Percentiles rank a stretch among this genome's conserved stretches.
Evolutionary conservation across 2,329 filamentous ascomycete genomes (phyloP).

Genomic region (Ceratocystis albifundus): DNA sequence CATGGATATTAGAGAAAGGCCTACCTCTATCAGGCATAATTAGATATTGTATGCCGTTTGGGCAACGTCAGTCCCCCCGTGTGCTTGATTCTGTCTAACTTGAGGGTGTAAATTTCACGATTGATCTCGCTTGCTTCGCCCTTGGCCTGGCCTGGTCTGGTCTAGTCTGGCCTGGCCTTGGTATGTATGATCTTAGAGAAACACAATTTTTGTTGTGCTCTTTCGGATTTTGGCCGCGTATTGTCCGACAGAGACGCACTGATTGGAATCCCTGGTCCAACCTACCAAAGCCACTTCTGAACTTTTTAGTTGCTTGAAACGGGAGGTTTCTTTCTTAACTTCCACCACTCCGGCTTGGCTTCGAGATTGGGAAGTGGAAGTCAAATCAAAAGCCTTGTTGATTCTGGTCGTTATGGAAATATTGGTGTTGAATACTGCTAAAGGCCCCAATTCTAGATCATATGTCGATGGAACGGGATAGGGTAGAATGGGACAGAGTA

Average conservation of each 20-base stretch:
- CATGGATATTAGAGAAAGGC: background rate
- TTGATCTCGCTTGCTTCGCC: slow-evolving; percentile 4
- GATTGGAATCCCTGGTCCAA: slow-evolving; percentile 15
- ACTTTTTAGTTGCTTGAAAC: background rate
- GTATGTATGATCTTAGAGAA: slow-evolving; percentile 15
- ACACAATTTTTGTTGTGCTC: slow-evolving; percentile 4
- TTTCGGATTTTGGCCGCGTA: slow-evolving; percentile 17
- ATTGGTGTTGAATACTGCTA: background rate
- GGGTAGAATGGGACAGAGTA: too few relatives aligned
- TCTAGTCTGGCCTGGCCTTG: slow-evolving; percentile 3
- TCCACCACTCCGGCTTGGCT: background rate
- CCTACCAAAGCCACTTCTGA: slow-evolving; percentile 10
- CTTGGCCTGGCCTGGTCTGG: background rate
- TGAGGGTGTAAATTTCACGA: background rate
- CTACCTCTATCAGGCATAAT: slow-evolving; percentile 18
- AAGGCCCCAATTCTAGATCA: background rate
- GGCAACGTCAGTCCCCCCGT: slow-evolving; percentile 5
- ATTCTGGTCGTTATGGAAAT: background rate
- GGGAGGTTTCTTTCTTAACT: slow-evolving; percentile 4
- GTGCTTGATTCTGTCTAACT: background rate
- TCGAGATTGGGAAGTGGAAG: background rate
- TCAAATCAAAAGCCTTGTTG: background rate
- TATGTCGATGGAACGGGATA: background rate
- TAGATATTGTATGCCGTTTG: slow-evolving; percentile 5
- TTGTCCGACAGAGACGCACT: slow-evolving; percentile 19